Evolutionary conservation across 441 rosid genomes (phyloP), one percentile per base, ranked within the genome.

Genomic region (Kokia cookei): DNA sequence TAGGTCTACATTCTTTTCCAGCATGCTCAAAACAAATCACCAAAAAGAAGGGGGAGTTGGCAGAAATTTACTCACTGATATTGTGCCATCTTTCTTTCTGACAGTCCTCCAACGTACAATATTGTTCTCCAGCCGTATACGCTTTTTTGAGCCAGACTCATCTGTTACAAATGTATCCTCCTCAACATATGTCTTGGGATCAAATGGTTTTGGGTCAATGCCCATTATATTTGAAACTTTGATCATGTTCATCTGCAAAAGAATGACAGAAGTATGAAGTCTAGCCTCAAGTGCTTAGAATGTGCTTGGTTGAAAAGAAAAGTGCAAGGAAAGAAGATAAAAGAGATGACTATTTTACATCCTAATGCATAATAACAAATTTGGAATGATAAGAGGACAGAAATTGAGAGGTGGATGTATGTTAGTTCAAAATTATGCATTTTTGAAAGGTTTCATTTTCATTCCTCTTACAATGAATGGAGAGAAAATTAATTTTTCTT

Each of bases 171-270:
- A 87, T 65, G 85, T 90, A 81, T 91, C 92, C 83, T 93, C 99
- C 82, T 93, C 99, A 73, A 89, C 97, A 54, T 87, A 93, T 5
- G 97, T 89, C 88, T 92, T 96, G 26, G 96, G 90, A 85, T 93
- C 97, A 83, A 96, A 96, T 74, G 93, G 91, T 71, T 88, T 90
- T 67, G 89, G 93, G 69, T 96, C 99, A 74, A 96, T 89, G 63
- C 99, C 98, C 99, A 96, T 96, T 65, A 96, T 96, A 75, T 96
- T 96, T 48, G 98, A 96, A 80, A 93, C 96, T 86, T 86, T 96
- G 72, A 96, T 88, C 88, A 92, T 81, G 80, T 89, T 88, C 98
- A 93, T 89, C 98, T 96, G 94, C 85, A 75, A 73, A 80, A 76
- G 79, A 45, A 78, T 15, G 45, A 73, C 6, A 9, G 65, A 57